These are phyloP conservation scores for Suillus ampliporus DNA, from an alignment of 768 basidiomycete genomes.

Conservation along the genomic window DNA sequence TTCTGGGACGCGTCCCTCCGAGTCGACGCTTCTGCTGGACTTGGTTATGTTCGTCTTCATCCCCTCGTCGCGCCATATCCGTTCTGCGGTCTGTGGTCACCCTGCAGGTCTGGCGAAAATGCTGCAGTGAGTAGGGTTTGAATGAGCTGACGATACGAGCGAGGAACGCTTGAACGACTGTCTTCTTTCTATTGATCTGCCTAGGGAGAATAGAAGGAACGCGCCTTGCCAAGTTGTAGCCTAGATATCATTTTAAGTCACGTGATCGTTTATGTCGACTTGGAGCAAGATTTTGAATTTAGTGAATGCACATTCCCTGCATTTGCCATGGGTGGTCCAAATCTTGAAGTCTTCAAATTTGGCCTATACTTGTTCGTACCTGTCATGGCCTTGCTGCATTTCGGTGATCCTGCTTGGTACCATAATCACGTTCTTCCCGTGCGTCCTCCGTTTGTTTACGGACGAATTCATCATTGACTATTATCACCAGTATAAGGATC, in stretches of 20 bases:
- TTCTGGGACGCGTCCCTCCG: too few relatives aligned
- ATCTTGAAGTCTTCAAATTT: conserved; percentile 92
- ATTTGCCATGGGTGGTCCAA: conserved; percentile 68
- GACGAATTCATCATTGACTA: conserved; percentile 3
- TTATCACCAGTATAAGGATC: conserved; percentile 67
- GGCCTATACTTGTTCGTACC: conserved; percentile 86
- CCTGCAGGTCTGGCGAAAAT: neutral
- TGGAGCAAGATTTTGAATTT: too few relatives aligned
- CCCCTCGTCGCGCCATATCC: neutral
- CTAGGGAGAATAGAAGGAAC: neutral
- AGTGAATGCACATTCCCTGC: neutral
- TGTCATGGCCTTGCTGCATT: conserved; percentile 79
- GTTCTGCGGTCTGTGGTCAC: neutral
- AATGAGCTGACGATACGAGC: neutral
- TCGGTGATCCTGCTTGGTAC: conserved; percentile 91
- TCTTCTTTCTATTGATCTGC: neutral
- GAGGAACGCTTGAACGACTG: neutral
- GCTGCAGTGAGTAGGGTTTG: neutral
- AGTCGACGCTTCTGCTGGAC: neutral
- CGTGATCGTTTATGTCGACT: conserved; percentile 3
- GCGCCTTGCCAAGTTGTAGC: neutral
- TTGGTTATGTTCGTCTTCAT: neutral
- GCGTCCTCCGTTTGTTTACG: conserved; percentile 25
- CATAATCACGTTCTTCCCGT: conserved; percentile 77
- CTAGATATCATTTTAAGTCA: neutral